These are phyloP conservation scores for Calonectria henricotiae DNA, from an alignment of 2,329 filamentous ascomycete species.

Conservation along the genomic window DNA sequence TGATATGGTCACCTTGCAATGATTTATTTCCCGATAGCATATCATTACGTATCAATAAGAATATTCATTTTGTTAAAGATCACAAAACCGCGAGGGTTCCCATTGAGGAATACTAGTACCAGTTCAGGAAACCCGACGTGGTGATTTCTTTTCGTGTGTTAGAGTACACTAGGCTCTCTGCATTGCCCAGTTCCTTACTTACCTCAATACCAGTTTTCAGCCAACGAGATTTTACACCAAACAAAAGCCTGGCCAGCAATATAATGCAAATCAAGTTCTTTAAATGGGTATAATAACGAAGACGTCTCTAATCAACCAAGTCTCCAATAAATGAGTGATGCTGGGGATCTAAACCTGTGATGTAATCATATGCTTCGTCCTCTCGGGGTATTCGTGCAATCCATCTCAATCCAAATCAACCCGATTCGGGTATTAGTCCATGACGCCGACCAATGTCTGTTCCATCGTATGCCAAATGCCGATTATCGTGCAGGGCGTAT, in stretches of 20 bases:
- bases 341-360: conserved; percentile 33
- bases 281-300: not conserved
- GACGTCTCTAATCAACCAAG: conserved; percentile 23
- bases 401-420: conserved; percentile 25
- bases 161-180: not conserved
- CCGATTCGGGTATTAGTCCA: conserved; percentile 37
- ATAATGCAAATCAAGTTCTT: not conserved
- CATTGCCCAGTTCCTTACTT: not conserved
- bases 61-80: not conserved
- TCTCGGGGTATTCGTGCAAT: conserved; percentile 46
- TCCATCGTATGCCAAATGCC: not conserved
- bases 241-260: not conserved
- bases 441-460: conserved; percentile 42
- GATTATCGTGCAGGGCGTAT: conserved; percentile 11
- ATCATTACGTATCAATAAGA: not conserved
- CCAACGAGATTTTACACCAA: not conserved
- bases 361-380: conserved; percentile 27
- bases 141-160: too few relatives aligned
- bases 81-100: not conserved
- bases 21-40: not conserved
- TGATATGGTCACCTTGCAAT: conserved; percentile 16
- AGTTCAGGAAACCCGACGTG: not conserved
- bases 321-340: conserved; percentile 12
- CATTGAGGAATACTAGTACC: not conserved
- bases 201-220: not conserved